Evolutionary conservation across 805 yeast genomes (phyloP).

Genomic region (Ascoidea asiatica): DNA sequence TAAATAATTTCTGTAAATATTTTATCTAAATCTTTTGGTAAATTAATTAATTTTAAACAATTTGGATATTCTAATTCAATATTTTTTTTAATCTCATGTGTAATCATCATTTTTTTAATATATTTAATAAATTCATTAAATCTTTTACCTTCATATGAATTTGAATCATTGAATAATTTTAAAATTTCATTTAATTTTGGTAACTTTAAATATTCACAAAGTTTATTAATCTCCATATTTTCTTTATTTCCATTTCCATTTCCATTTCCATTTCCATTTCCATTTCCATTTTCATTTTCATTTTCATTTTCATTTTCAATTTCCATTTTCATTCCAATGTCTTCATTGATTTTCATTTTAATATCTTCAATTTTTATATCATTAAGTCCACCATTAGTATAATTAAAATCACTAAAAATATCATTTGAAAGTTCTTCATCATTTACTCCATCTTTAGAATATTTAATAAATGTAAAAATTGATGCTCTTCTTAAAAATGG

Average conservation of each 20-base stretch:
- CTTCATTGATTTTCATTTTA: background rate
- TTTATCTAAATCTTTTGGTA: conserved; percentile 55
- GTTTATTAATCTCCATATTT: background rate
- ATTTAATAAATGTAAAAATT: no score
- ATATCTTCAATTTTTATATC: background rate
- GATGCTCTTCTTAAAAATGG: conserved; percentile 27
- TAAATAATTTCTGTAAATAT: conserved; percentile 52
- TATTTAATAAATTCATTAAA: background rate
- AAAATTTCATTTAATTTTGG: background rate
- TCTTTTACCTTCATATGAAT: background rate
- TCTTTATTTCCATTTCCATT: no score
- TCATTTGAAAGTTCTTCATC: no score
- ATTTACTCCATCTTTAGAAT: background rate
- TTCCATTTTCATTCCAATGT: background rate
- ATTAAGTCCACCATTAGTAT: background rate
- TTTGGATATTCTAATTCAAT: conserved; percentile 48
- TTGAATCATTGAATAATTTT: background rate
- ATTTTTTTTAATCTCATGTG: background rate
- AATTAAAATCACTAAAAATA: no score
- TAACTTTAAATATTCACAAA: background rate
- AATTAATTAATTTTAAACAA: conserved; percentile 37
- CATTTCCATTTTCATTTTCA: background rate
- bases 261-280: background rate
- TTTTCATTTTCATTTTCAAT: background rate
- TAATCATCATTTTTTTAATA: no score